phyloP scores from a whole-genome alignment of 2,329 filamentous ascomycete species.

The Aureobasidium sp. region DNA sequence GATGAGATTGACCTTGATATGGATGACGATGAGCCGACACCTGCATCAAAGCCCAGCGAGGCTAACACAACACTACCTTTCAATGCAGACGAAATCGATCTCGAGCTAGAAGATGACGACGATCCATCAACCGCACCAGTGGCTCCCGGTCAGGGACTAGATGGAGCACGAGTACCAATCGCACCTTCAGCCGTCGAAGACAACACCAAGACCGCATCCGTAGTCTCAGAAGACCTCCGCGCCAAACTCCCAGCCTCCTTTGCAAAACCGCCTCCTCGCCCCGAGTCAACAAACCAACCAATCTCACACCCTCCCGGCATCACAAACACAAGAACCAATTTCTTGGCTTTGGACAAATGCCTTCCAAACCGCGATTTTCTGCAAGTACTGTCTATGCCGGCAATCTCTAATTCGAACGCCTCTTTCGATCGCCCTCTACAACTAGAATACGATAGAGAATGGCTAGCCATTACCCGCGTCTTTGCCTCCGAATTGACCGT shows the following conservation, averaged over 20 bases:
- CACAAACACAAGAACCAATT: slow-evolving; percentile 81
- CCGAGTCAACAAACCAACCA: slow-evolving; percentile 47
- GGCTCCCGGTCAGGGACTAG: slow-evolving; percentile 28
- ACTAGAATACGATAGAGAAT: slow-evolving; percentile 90
- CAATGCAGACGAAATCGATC: slow-evolving; percentile 49
- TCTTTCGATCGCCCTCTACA: slow-evolving; percentile 55
- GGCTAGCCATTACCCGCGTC: slow-evolving; percentile 91
- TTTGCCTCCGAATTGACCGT: slow-evolving; percentile 71
- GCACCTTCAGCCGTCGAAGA: slow-evolving; percentile 13
- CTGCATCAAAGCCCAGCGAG: slow-evolving; percentile 21
- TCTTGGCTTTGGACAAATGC: slow-evolving; percentile 94
- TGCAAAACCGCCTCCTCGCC: slow-evolving; percentile 39
- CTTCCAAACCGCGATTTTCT: slow-evolving; percentile 83
- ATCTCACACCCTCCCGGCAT: slow-evolving; percentile 77
- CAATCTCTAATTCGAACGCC: slow-evolving; percentile 39
- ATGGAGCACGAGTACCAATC: slow-evolving; percentile 31
- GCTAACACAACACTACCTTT: slow-evolving; percentile 28
- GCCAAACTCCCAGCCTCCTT: slow-evolving; percentile 84
- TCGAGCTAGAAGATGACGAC: slow-evolving; percentile 34
- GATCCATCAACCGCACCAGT: slow-evolving; percentile 23
- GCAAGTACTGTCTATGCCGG: slow-evolving; percentile 74
- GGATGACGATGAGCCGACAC: slow-evolving; percentile 34
- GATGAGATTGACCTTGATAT: slow-evolving; percentile 70
- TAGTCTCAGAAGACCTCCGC: slow-evolving; percentile 71
- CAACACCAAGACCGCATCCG: neutral